A percentile compares a stretch with the other conserved stretches of the same genome.
These are phyloP conservation scores for Chalciporus sphaerocephalus DNA, from an alignment of 768 basidiomycete species.

Conservation along the genomic window DNA sequence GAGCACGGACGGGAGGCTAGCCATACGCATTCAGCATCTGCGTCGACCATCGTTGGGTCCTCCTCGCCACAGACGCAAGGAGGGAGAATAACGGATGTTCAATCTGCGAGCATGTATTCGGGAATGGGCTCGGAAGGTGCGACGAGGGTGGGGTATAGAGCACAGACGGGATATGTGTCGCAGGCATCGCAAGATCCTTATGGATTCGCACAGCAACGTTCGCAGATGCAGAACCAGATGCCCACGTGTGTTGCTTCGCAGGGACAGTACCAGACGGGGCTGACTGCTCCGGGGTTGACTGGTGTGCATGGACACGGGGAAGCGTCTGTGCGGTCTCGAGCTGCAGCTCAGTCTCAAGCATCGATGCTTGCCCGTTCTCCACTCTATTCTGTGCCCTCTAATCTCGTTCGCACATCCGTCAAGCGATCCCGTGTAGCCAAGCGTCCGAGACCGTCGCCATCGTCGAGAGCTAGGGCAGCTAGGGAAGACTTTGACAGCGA, in stretches of 20 bases:
- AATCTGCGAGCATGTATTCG: not conserved
- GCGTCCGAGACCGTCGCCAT: conserved; percentile 12
- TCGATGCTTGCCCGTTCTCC: conserved; percentile 1
- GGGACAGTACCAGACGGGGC: conserved; percentile 8
- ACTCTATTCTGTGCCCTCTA: not conserved
- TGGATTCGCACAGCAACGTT: conserved; percentile 10
- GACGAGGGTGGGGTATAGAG: not conserved
- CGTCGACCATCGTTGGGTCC: conserved; percentile 24
- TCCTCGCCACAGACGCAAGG: conserved; percentile 13
- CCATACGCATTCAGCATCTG: conserved; percentile 23
- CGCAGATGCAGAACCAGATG: conserved; percentile 5
- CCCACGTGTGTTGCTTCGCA: conserved; percentile 3
- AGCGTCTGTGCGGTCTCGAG: not conserved
- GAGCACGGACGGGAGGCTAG: not conserved
- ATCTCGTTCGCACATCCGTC: conserved; percentile 7
- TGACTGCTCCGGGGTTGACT: not conserved
- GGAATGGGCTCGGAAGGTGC: not conserved
- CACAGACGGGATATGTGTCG: conserved; percentile 1
- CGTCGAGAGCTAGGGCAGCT: not conserved
- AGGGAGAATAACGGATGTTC: not conserved
- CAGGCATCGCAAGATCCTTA: conserved; percentile 2
- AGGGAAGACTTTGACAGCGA: conserved; percentile 21
- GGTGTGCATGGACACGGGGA: not conserved
- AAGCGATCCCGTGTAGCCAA: conserved; percentile 24
- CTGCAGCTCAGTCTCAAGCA: not conserved